Base-by-base conservation (phyloP, 306 rosid genomes). In the Malus sylvestris region DNA sequence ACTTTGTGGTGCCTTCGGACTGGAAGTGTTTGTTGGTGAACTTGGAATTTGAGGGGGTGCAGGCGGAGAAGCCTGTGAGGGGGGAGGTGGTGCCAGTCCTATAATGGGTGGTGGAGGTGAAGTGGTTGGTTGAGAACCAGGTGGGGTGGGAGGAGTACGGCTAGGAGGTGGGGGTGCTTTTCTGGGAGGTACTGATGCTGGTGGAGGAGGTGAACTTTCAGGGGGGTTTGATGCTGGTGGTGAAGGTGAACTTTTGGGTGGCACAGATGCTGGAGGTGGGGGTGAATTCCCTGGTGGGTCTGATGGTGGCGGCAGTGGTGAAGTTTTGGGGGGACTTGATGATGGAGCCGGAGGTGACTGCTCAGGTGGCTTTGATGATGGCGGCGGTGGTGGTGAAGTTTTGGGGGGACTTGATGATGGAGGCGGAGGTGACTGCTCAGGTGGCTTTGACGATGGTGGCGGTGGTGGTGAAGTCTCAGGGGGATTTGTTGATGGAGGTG, bases 131-230 rank as follows among this genome's bases (percentile, higher is more conserved):
- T 78, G 75, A 62, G 89, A 61, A 74, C 46, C 67, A 20, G 96
- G 83, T 22, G 87, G 53, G 53, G 76, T 14, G 5, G 68, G 61
- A 74, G 86, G 83, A 70, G 73, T 62, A 58, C 6, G 61, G 57
- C 74, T 71, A 42, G 83, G 71, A 67, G 90, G 87, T 42, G 89
- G 88, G n/a, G 83, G 85, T n/a, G 85, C 66, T 68, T 46, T 76
- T 9, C 64, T 77, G 45, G 79, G 76, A 64, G 87, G 81, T 32
- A 23, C 35, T 25, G 83, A 38, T 11, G 85, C 53, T 30, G 73
- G 63, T 3, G 84, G 70, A 22, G 88, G 79, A 18, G 86, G 2
- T 58, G 62, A 58, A 25, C 51, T 76, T 69, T 52, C 23, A 15
- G 79, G 76, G 4, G 74, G 60, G 6, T 59, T 22, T 57, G 76